Base-by-base conservation (phyloP, 2,329 filamentous ascomycete genomes). In the Trichoderma pleuroti region DNA sequence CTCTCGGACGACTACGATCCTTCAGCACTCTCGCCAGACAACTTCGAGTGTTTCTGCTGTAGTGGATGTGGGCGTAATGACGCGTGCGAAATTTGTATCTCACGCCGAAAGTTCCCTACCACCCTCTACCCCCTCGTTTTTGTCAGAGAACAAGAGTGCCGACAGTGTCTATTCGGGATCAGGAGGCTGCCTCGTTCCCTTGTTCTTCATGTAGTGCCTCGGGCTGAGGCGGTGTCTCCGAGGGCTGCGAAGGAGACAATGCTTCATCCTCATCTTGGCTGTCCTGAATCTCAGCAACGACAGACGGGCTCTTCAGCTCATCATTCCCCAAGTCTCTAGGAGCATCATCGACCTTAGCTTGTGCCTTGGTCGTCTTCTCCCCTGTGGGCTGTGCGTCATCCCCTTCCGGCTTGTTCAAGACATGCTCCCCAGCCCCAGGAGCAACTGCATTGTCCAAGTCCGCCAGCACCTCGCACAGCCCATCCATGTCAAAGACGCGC, bases 401-500 rank as follows among this genome's bases (percentile, higher is more conserved):
- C n/a, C 1, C 8, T 42, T 34, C 42, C 12, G 18, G 18, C 24
- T 42, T 62, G 9, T 11, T 1, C 3, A 34, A 8, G 3, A 11
- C 28, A 52, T 34, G 21, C 64, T 42, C 12, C 4, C n/a, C 16
- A 18, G 5, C 4, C 14, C 9, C 9, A 46, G 36, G 18, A 4
- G 36, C 24, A 57, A 34, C 26, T 3, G 36, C 18, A n/a, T 71
- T 72, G 30, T 84, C 82, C 42, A 88, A 73, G 74, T 90, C 88
- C 2, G 76, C 78, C 39, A 90, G 74, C 1, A 87, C 87, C 76
- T 90, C 87, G 82, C 82, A 85, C 21, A 90, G 74, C 0, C 88
- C 88, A 59, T 88, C 83, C 12, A 88, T 74, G 71, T 89, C 87
- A 73, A 90, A 90, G 1, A 90, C 83, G 28, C 86, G 82, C 28